These are phyloP conservation scores for Cephalotrichum gorgonifer DNA, from an alignment of 2,329 filamentous ascomycete genomes.

Conservation along the genomic window DNA sequence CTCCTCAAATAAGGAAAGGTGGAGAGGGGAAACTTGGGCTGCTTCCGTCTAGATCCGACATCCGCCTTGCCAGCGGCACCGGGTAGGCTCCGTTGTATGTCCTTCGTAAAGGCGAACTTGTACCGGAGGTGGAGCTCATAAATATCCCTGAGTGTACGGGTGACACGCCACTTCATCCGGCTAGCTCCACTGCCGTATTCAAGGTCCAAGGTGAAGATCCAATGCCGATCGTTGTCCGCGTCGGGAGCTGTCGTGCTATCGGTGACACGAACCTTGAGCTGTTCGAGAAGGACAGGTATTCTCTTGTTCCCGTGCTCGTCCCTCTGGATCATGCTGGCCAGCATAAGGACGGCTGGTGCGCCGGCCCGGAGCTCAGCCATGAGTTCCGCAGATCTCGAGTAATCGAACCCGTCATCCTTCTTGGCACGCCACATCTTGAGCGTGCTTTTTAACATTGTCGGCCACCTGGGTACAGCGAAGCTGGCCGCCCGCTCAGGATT, in stretches of 20 bases:
- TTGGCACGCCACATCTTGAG: slow-evolving; percentile 69
- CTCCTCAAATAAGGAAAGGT: slow-evolving; percentile 84
- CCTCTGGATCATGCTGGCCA: slow-evolving; percentile 95
- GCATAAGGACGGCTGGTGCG: slow-evolving; percentile 82
- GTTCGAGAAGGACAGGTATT: slow-evolving; percentile 89
- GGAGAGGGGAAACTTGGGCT: slow-evolving; percentile 81
- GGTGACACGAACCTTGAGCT: slow-evolving; percentile 78
- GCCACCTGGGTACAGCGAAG: slow-evolving; percentile 74
- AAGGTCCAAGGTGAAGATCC: slow-evolving; percentile 81
- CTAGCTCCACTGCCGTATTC: slow-evolving; percentile 95
- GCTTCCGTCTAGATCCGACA: slow-evolving; percentile 49
- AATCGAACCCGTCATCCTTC: slow-evolving; percentile 83
- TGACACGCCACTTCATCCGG: slow-evolving; percentile 92
- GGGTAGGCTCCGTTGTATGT: slow-evolving; percentile 65
- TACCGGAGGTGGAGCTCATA: slow-evolving; percentile 89
- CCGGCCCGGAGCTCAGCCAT: slow-evolving; percentile 92
- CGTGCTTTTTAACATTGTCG: slow-evolving; percentile 77
- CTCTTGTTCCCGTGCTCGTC: slow-evolving; percentile 93
- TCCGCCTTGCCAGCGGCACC: slow-evolving; percentile 22
- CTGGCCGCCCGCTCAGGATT: slow-evolving; percentile 59
- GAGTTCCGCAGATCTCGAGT: slow-evolving; percentile 88
- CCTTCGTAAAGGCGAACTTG: slow-evolving; percentile 66
- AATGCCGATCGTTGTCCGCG: slow-evolving; percentile 54
- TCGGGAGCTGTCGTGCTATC: slow-evolving; percentile 65
- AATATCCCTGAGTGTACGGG: slow-evolving; percentile 80